Conservation (phyloP, 768 basidiomycete species). For the Auriculariales sp. region DNA sequence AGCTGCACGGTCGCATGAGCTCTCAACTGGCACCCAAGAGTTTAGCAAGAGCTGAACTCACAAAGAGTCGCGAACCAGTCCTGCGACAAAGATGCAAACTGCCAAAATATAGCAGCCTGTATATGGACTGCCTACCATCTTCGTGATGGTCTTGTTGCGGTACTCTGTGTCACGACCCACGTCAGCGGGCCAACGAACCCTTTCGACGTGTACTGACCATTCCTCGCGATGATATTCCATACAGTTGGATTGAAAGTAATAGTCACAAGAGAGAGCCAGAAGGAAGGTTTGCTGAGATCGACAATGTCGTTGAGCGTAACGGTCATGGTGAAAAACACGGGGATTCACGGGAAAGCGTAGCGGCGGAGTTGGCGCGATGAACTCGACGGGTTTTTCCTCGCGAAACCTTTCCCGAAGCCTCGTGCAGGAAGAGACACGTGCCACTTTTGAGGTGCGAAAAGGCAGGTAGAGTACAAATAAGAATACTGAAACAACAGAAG, state of each 20-base stretch:
- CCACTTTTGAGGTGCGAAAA: too few relatives aligned
- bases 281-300: constrained; percentile 48
- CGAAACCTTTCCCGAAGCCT: too few relatives aligned
- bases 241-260: constrained; percentile 86
- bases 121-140: constrained; percentile 56
- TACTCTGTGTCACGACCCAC: constrained; percentile 34
- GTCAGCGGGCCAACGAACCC: neutral
- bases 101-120: constrained; percentile 83
- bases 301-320: constrained; percentile 40
- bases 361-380: too few relatives aligned
- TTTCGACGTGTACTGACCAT: constrained; percentile 40
- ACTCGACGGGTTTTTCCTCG: too few relatives aligned
- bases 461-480: too few relatives aligned
- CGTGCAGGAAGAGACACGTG: too few relatives aligned
- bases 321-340: constrained; percentile 30
- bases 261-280: constrained; percentile 49
- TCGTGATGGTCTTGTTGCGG: constrained; percentile 77
- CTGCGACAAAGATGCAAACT: constrained; percentile 67
- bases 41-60: constrained; percentile 24
- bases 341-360: too few relatives aligned
- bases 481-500: too few relatives aligned
- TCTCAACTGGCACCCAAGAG: neutral
- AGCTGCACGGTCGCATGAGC: constrained; percentile 29
- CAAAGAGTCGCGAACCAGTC: constrained; percentile 76
- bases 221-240: constrained; percentile 91